Conservation (phyloP, 148 eudicot species). For the Cornus florida region DNA sequence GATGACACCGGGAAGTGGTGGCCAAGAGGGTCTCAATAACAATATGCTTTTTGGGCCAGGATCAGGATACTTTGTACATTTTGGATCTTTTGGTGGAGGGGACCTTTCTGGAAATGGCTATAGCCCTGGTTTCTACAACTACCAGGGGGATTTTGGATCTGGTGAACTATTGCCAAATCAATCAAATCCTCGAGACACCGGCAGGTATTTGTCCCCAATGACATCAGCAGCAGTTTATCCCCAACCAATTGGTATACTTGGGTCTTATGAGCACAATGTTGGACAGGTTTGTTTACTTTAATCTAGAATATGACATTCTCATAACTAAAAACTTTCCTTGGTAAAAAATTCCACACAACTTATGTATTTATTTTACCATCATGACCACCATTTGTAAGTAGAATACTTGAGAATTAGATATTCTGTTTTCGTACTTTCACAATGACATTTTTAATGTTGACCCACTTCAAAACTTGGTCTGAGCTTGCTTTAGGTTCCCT, state of each 20-base stretch:
- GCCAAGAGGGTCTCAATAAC: conserved; percentile 34
- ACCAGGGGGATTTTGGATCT: conserved; percentile 64
- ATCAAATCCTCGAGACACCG: conserved; percentile 52
- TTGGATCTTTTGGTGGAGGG: conserved; percentile 57
- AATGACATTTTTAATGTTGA: no score
- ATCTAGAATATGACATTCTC: not conserved
- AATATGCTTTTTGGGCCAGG: conserved; percentile 39
- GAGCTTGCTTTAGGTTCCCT: no score
- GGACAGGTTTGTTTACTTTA: conserved; percentile 65
- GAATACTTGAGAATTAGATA: no score
- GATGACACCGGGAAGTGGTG: conserved; percentile 56
- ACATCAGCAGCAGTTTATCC: conserved; percentile 63
- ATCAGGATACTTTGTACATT: conserved; percentile 38
- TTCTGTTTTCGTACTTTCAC: no score
- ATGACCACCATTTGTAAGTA: no score
- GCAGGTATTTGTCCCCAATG: conserved; percentile 56
- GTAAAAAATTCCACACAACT: no score
- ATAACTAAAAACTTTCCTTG: not conserved
- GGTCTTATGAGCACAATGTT: conserved; percentile 76
- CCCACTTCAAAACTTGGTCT: no score
- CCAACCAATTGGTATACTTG: conserved; percentile 69
- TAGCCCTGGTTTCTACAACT: conserved; percentile 56
- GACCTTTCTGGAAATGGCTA: conserved; percentile 49
- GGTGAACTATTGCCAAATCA: conserved; percentile 57
- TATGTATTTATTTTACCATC: no score